Percentiles rank a stretch among this genome's conserved stretches.
phyloP scores from a whole-genome alignment of 176 grass and related monocot species.

The Poa annua region DNA sequence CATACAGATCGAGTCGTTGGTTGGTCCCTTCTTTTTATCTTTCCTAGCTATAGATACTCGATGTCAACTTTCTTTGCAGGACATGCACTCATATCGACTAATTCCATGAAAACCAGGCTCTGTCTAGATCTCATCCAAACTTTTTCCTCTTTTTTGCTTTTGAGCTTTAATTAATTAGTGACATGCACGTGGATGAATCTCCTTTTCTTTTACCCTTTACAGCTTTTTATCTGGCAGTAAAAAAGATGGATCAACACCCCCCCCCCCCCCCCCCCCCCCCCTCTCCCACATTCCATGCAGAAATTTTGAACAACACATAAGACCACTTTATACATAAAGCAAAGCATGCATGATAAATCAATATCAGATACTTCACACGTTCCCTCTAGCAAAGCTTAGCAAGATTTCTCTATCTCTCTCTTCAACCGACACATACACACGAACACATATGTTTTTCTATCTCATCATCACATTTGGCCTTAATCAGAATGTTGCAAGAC shows the following conservation, averaged over 20 bases:
- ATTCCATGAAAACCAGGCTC: constrained; percentile 31
- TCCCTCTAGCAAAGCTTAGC: not conserved
- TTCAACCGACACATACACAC: not conserved
- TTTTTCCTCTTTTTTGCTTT: not conserved
- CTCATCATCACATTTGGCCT: not conserved
- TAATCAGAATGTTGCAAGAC: not conserved
- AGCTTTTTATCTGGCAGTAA: constrained; percentile 14
- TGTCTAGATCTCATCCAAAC: constrained; percentile 15
- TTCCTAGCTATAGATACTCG: not conserved
- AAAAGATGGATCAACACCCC: constrained; percentile 9
- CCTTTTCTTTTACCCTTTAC: not conserved
- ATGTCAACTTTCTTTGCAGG: not conserved
- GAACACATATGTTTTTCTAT: not conserved
- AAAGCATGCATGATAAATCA: constrained; percentile 6
- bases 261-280: not conserved
- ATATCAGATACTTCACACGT: not conserved
- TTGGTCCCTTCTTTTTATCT: not conserved
- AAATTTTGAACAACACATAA: constrained; percentile 27
- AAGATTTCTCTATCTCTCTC: not conserved
- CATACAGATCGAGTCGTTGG: not conserved
- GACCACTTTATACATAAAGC: constrained; percentile 20
- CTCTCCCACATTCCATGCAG: constrained; percentile 2
- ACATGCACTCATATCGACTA: not conserved
- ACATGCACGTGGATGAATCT: constrained; percentile 28
- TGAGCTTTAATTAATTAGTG: constrained; percentile 5